Evolutionary conservation across 1,139 yeast genomes (phyloP), one percentile per base, ranked within the genome.

Genomic region (Protomyces inouyei): DNA sequence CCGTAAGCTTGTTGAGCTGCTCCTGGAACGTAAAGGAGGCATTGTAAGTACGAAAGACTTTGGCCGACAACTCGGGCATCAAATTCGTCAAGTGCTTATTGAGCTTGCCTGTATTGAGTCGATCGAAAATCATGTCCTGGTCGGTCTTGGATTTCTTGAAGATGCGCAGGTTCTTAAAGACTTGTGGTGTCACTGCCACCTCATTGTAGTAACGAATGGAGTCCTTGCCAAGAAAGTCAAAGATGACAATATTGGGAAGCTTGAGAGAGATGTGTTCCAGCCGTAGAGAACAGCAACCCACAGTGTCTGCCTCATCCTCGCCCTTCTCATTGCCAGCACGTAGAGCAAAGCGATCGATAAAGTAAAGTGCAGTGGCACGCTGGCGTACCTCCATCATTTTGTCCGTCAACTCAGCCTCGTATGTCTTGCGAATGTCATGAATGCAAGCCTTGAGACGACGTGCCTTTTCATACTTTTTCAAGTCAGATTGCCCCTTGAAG

Each of bases 281-380:
- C 71, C 98, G 79, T 69, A 92, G 80, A 0, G 98, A 92, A 76
- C 98, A 92, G 77, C 98, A 92, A 55, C 98, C 98, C 55, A 92
- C 98, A 1, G 98, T 92, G 74, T 93, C 98, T 1, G 98, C 98
- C 74, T 92, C 97, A 72, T 93, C 98, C 9, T 92, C 98, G 18
- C 95, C 89, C 75, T 92, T 92, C 76, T 93, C 98, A 71, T 97
- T 97, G 74, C 98, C 98, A 0, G 98, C 98, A 87, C 98, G 88
- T 68, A 93, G 81, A 0, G 98, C 98, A 73, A 91, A 86, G n/a
- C 86, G 84, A 78, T 93, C 98, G 73, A 93, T 92, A 61, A 93
- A 81, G 74, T 92, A 93, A 61, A 93, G 89, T 1, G 97, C 97
- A 1, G 95, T 89, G 3, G 98, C 97, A 74, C 92, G 84, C 77